Percentiles rank a stretch among this genome's conserved stretches.
Evolutionary conservation across 106 monocot genomes (phyloP).

Genomic region (Dendrobium chrysotoxum): DNA sequence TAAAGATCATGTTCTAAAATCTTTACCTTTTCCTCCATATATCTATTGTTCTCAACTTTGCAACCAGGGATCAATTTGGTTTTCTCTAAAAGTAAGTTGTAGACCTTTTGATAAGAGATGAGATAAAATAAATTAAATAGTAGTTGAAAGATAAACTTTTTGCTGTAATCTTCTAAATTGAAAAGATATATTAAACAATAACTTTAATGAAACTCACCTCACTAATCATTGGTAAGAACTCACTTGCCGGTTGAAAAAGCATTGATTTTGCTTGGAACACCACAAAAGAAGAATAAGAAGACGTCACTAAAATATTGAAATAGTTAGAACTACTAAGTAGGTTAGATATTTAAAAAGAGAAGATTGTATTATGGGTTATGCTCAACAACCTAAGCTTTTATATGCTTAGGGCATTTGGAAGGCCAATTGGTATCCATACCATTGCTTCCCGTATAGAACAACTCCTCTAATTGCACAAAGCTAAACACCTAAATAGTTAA

Average conservation of each 20-base stretch:
- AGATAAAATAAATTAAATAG: not conserved
- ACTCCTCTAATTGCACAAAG: constrained; percentile 56
- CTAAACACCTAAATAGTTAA: not conserved
- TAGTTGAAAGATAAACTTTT: no score
- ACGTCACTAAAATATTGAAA: no score
- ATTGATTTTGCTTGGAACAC: constrained; percentile 13
- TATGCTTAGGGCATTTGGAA: constrained; percentile 7
- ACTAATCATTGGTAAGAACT: constrained; percentile 45
- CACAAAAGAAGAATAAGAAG: not conserved
- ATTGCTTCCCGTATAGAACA: constrained; percentile 83
- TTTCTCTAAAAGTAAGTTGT: constrained; percentile 39
- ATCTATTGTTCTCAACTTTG: constrained; percentile 78
- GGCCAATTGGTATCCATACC: constrained; percentile 86
- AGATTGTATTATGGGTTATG: not conserved
- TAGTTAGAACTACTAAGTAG: no score
- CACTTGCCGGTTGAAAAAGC: constrained; percentile 43
- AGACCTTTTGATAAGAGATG: constrained; percentile 29
- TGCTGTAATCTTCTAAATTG: no score
- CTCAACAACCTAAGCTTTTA: not conserved
- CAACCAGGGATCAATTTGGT: constrained; percentile 39
- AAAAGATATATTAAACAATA: no score
- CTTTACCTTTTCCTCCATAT: constrained; percentile 40
- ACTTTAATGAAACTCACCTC: constrained; percentile 20
- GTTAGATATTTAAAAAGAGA: not conserved
- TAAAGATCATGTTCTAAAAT: not conserved